phyloP scores from a whole-genome alignment of 2,329 filamentous ascomycete species.

The Penicillium vulpinum region DNA sequence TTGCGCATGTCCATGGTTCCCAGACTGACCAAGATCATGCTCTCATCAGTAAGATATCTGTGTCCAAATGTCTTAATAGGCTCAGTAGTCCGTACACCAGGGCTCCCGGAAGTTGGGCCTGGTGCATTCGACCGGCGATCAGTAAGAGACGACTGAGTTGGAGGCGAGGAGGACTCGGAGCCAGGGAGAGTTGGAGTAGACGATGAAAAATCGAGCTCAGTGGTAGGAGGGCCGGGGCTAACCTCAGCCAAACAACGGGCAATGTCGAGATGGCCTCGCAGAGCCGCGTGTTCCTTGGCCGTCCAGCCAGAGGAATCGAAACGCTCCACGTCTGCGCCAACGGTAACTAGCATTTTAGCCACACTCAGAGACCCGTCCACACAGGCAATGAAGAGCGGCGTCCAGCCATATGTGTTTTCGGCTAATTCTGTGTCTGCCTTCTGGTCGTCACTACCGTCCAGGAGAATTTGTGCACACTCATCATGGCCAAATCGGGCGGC shows the following conservation, averaged over 20 bases:
- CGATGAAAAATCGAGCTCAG: constrained; percentile 28
- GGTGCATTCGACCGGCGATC: constrained; percentile 44
- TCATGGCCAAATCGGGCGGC: constrained; percentile 85
- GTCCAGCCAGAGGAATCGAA: constrained; percentile 91
- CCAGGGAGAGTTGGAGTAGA: constrained; percentile 33
- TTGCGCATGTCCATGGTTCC: constrained; percentile 95
- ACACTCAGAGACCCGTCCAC: constrained; percentile 81
- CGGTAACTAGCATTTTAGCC: constrained; percentile 73
- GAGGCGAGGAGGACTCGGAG: constrained; percentile 38
- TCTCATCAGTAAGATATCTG: constrained; percentile 85
- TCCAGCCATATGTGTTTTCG: constrained; percentile 89
- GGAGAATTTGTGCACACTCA: constrained; percentile 73
- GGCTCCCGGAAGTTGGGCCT: constrained; percentile 37
- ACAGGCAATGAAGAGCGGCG: constrained; percentile 87
- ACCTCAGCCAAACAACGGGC: constrained; percentile 66
- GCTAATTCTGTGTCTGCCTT: constrained; percentile 73
- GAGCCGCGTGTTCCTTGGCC: constrained; percentile 84
- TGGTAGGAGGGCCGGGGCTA: constrained; percentile 44
- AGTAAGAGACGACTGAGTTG: constrained; percentile 40
- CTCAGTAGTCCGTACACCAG: constrained; percentile 55
- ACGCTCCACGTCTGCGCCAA: constrained; percentile 72
- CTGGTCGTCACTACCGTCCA: constrained; percentile 69
- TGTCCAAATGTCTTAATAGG: constrained; percentile 95
- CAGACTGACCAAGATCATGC: constrained; percentile 86
- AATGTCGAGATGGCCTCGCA: constrained; percentile 84